A percentile compares a stretch with the other conserved stretches of the same genome.
Evolutionary conservation across 305 asterid species (phyloP).

Genomic region (Euphrasia arctica): DNA sequence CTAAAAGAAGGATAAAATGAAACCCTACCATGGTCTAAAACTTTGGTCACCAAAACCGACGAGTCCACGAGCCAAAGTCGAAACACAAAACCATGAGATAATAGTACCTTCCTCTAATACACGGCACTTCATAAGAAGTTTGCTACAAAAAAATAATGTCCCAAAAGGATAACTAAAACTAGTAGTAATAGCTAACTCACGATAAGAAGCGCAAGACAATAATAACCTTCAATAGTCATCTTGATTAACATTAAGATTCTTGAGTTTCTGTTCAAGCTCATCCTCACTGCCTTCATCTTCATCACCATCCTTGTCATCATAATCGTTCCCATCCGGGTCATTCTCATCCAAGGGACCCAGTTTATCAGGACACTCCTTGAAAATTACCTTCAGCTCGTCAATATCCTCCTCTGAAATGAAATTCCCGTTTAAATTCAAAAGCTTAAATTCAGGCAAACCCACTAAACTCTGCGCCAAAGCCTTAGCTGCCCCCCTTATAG

Average conservation of each 20-base stretch:
- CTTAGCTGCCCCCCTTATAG: slow-evolving; percentile 60
- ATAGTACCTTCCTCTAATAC: background rate
- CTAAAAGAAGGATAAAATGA: background rate
- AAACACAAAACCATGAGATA: background rate
- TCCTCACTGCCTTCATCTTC: slow-evolving; percentile 50
- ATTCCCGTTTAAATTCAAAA: slow-evolving; percentile 67
- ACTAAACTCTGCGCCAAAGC: slow-evolving; percentile 60
- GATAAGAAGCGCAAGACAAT: background rate
- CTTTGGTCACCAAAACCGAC: background rate
- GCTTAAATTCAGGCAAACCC: slow-evolving; percentile 53
- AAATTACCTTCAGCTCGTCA: slow-evolving; percentile 69
- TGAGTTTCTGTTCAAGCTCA: slow-evolving; percentile 71
- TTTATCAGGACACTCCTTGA: slow-evolving; percentile 56
- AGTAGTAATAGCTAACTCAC: background rate
- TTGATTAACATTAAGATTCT: slow-evolving; percentile 64
- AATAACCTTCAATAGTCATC: slow-evolving; percentile 31
- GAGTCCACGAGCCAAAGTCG: background rate
- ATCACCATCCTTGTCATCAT: slow-evolving; percentile 57
- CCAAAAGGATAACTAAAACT: slow-evolving; percentile 15
- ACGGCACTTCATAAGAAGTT: background rate
- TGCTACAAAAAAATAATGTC: background rate
- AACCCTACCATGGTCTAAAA: background rate
- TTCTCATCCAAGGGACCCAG: slow-evolving; percentile 88
- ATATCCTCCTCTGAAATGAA: slow-evolving; percentile 80
- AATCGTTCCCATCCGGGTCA: slow-evolving; percentile 82